Base-by-base conservation (phyloP, 345 rosid species). In the Physaria fendleri region DNA sequence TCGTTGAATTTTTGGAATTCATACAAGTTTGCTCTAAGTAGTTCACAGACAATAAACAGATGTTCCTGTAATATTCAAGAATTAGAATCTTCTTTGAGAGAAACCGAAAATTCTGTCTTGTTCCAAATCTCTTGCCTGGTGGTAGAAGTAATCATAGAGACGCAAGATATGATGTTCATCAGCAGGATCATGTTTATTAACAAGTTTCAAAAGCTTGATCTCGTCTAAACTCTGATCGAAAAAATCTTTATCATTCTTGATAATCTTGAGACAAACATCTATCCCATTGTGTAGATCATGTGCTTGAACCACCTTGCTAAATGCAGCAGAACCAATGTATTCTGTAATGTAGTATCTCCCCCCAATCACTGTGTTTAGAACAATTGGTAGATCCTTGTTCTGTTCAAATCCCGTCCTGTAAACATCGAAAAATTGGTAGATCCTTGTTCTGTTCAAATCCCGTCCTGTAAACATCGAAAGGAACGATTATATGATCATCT, bases 141-240 rank as follows among this genome's bases (percentile, higher is more conserved):
- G 88, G 64, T 93, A 93, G 79, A 93, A 93, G 80, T 93, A 89
- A 77, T 93, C 99, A 23, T 82, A 93, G 30, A 93, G 87, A 34
- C 99, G 96, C 74, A 93, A 12, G 64, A 93, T 78, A 52, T 93
- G 97, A 61, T 54, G 79, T 62, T 87, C 79, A 64, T 93, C 97
- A 8, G 77, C 81, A 10, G 97, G 96, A 70, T 93, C 99, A 48
- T 82, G 79, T 77, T 79, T 87, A 74, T 90, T 93, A 10, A 85
- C 96, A 57, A 78, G 77, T 83, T 93, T 89, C 44, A 89, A 69
- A 62, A 93, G 97, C 50, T 93, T 93, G 12, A 93, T 93, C 76
- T 93, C 99, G 35, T 93, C 99, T 57, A 93, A 75, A 76, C 99
- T 93, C 73, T 93, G 99, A 53, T 93, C 99, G 0, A 93, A 93